Percentiles rank a stretch among this genome's conserved stretches.
Conservation (phyloP, 1,284 basidiomycete genomes). For the Megacollybia platyphylla region DNA sequence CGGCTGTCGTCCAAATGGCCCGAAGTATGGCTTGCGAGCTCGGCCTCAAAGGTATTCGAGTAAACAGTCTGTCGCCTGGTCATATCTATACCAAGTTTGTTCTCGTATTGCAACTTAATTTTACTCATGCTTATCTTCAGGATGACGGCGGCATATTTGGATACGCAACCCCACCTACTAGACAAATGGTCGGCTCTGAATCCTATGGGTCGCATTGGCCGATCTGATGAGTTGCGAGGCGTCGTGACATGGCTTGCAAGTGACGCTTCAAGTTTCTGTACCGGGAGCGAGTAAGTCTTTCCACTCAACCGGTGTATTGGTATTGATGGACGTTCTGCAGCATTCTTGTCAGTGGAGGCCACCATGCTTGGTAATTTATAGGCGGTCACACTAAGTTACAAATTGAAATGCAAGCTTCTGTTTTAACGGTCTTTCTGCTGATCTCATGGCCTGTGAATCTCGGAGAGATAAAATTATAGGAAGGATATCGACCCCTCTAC, state of each 20-base stretch:
- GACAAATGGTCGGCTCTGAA: conserved; percentile 67
- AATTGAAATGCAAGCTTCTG: too few species aligned
- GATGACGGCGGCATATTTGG: conserved; percentile 71
- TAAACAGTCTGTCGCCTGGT: conserved; percentile 68
- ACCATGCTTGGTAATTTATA: conserved; percentile 48
- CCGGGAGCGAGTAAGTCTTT: conserved; percentile 58
- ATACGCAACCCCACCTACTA: conserved; percentile 54
- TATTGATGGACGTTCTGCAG: conserved; percentile 18
- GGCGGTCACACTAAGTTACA: too few species aligned
- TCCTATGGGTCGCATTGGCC: conserved; percentile 64
- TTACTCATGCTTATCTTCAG: conserved; percentile 17
- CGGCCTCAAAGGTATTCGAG: conserved; percentile 55
- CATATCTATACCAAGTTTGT: conserved; percentile 64
- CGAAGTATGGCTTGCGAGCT: conserved; percentile 80
- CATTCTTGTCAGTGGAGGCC: conserved; percentile 60
- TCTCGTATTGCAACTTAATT: not conserved
- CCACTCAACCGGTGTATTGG: not conserved
- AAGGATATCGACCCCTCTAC: too few species aligned
- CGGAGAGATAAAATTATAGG: too few species aligned
- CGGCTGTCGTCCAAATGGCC: conserved; percentile 72
- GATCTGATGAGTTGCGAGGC: conserved; percentile 70
- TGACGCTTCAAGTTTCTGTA: conserved; percentile 66
- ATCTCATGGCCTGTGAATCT: too few species aligned
- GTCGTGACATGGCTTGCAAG: conserved; percentile 72
- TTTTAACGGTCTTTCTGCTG: too few species aligned